Evolutionary conservation across 1,284 basidiomycete species (phyloP), one percentile per base, ranked within the genome.

Genomic region (Ganoderma leucocontextum): DNA sequence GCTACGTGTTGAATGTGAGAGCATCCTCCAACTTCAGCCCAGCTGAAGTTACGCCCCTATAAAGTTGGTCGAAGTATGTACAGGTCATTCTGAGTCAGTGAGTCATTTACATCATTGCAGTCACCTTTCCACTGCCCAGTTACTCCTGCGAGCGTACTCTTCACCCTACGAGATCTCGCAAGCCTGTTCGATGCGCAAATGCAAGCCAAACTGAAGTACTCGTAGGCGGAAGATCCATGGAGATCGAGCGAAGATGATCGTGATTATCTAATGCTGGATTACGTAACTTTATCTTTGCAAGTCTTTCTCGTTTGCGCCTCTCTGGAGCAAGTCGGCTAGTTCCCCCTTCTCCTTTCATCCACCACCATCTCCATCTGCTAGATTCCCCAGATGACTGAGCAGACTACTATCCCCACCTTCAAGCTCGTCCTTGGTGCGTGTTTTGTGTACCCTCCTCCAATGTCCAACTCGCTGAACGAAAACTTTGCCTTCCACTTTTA

Each of bases 371-470:
- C 71, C 61, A 44, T 68, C 68, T 75, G 70, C 68, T 72, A 72
- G 74, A 74, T 69, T 70, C 65, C 70, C 67, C 76, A 77, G 72
- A 91, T 91, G 88, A 53, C 88, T 73, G 78, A 82, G 60, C 69
- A 73, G 47, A 80, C 77, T 17, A 86, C 77, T 15, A 86, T 96
- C 75, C 96, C 98, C 63, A 96, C 96, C 72, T 99, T 99, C 90
- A 99, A 99, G 87, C 95, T 99, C 81, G 97, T 99, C 73, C 95
- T 98, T 76, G 95, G 95, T 96, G 77, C 75, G 94, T 72, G 36
- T 59, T 35, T 60, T 19, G 36, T 57, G 22, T 75, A 60, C 78
- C 25, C 0, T 19, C 6, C 33, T 10, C 39, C 65, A 63, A 66
- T 64, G 49, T 68, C 36, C 69, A 68, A 73, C 66, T 72, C 62